Percentiles rank a stretch among this genome's conserved stretches.
phyloP scores from a whole-genome alignment of 257 asterid species.

The Linderniella brevidens region DNA sequence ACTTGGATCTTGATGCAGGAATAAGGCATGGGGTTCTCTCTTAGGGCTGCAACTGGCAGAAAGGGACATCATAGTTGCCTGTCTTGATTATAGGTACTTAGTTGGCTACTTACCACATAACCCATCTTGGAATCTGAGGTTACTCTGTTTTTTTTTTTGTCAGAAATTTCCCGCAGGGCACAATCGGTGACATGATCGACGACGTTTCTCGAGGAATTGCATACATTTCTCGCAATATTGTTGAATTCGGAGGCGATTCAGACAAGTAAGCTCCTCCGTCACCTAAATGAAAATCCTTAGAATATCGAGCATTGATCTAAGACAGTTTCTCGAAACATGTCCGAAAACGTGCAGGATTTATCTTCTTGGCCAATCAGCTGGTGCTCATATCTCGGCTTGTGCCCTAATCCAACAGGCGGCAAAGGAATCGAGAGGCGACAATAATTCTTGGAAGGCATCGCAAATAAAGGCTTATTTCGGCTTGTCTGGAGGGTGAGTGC shows the following conservation, averaged over 20 bases:
- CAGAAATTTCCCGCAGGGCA: constrained; percentile 99
- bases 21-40: constrained; percentile 98
- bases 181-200: constrained; percentile 79
- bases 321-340: constrained; percentile 5
- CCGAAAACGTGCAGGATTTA: constrained; percentile 40
- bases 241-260: constrained; percentile 84
- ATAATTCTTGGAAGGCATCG: constrained; percentile 62
- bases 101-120: constrained; percentile 5
- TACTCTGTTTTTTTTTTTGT: constrained; percentile 8
- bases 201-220: constrained; percentile 80
- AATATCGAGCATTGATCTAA: too few species aligned
- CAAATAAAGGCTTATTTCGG: constrained; percentile 93
- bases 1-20: constrained; percentile 52
- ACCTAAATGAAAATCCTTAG: neutral
- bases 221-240: constrained; percentile 43
- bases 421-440: constrained; percentile 63
- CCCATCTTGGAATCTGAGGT: neutral
- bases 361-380: constrained; percentile 98
- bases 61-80: constrained; percentile 88
- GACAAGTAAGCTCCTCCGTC: constrained; percentile 30
- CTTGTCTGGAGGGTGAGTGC: constrained; percentile 84
- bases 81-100: constrained; percentile 83
- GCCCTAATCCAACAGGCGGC: constrained; percentile 78
- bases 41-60: constrained; percentile 83
- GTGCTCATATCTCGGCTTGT: constrained; percentile 92